Evolutionary conservation across 164 flowering plant species (phyloP).

Genomic region (Berberis vulgaris): DNA sequence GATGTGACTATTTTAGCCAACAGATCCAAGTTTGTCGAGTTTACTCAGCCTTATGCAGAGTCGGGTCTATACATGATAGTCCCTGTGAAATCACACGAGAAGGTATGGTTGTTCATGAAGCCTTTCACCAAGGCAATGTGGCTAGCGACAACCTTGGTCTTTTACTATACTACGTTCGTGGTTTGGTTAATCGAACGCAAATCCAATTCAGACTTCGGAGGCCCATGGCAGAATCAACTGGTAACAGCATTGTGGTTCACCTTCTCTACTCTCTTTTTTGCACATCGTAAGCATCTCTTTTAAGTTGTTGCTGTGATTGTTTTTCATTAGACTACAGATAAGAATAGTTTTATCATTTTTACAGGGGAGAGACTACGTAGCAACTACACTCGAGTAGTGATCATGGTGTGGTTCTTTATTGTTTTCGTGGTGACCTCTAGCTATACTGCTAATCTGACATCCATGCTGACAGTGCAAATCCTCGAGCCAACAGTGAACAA

Average conservation of each 20-base stretch:
- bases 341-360: neutral
- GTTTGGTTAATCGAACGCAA: slow-evolving; percentile 34
- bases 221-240: slow-evolving; percentile 33
- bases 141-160: slow-evolving; percentile 20
- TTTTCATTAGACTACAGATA: neutral
- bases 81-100: slow-evolving; percentile 13
- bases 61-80: slow-evolving; percentile 25
- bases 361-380: slow-evolving; percentile 33
- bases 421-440: slow-evolving; percentile 34
- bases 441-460: neutral
- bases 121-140: slow-evolving; percentile 51
- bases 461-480: slow-evolving; percentile 1
- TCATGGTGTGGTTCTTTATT: slow-evolving; percentile 39
- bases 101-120: slow-evolving; percentile 32
- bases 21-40: slow-evolving; percentile 23
- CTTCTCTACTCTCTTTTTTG: slow-evolving; percentile 44
- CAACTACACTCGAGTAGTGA: slow-evolving; percentile 27
- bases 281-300: slow-evolving; percentile 47
- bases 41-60: slow-evolving; percentile 27
- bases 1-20: slow-evolving; percentile 15
- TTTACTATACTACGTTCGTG: slow-evolving; percentile 27
- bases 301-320: neutral
- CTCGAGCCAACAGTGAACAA: slow-evolving; percentile 27
- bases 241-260: slow-evolving; percentile 47
- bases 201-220: slow-evolving; percentile 36